phyloP scores from a whole-genome alignment of 768 basidiomycete species.

The Trametes cinnabarina region DNA sequence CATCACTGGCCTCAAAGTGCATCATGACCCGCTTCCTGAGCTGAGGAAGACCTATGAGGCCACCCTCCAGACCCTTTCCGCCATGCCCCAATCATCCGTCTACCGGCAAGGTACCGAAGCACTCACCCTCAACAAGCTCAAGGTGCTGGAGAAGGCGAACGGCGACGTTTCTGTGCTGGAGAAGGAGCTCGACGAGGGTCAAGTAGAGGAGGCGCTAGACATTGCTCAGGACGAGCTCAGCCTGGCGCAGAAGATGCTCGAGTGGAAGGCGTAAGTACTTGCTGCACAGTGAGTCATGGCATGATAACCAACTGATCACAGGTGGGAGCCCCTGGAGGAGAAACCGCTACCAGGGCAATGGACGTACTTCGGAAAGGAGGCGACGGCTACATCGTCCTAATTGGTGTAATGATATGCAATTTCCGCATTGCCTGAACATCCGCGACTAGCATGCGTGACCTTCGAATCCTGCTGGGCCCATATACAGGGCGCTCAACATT shows the following conservation, averaged over 20 bases:
- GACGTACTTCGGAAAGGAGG: constrained; percentile 70
- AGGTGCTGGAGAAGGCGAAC: constrained; percentile 64
- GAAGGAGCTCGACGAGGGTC: constrained; percentile 74
- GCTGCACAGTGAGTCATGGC: constrained; percentile 1
- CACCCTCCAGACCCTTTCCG: constrained; percentile 66
- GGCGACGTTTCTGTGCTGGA: constrained; percentile 69
- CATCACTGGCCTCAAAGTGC: constrained; percentile 79
- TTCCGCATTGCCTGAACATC: too few relatives aligned
- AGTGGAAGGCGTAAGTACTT: constrained; percentile 91
- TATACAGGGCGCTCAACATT: too few relatives aligned
- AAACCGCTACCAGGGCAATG: constrained; percentile 82
- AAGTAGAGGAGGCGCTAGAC: constrained; percentile 82
- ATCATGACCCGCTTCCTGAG: constrained; percentile 80
- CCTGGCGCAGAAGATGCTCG: constrained; percentile 78
- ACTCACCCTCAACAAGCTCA: constrained; percentile 76
- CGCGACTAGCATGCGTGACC: too few relatives aligned
- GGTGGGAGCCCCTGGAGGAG: constrained; percentile 89
- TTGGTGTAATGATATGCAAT: neutral
- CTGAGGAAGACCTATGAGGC: constrained; percentile 72
- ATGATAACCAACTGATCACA: constrained; percentile 6
- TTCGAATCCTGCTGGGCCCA: too few relatives aligned
- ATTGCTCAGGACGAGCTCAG: constrained; percentile 81
- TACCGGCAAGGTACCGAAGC: constrained; percentile 90
- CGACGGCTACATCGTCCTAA: constrained; percentile 36
- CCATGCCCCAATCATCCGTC: constrained; percentile 77